Conservation (phyloP, 1,284 basidiomycete genomes). For the Porogramme epimiltina region DNA sequence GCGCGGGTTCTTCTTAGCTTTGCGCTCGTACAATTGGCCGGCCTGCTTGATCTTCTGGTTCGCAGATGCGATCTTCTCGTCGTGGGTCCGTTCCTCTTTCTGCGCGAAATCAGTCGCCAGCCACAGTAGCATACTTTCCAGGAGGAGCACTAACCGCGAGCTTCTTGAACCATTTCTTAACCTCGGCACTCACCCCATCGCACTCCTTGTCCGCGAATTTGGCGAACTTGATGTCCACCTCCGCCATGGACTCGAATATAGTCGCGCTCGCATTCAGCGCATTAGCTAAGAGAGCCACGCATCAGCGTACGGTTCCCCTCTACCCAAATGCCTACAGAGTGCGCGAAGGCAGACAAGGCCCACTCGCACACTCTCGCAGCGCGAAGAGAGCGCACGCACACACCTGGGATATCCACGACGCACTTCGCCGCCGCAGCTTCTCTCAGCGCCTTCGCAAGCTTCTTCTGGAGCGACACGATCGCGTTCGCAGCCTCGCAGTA, state of each 20-base stretch:
- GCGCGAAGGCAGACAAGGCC: too few relatives aligned
- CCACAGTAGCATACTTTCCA: background rate
- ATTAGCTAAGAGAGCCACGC: conserved; percentile 50
- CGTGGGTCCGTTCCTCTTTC: conserved; percentile 80
- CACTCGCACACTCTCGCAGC: too few relatives aligned
- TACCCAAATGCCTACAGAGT: background rate
- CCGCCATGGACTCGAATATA: conserved; percentile 68
- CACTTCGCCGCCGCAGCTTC: conserved; percentile 65
- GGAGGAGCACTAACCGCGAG: conserved; percentile 52
- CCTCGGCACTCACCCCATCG: conserved; percentile 60
- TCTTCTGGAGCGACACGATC: conserved; percentile 71
- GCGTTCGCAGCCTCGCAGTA: conserved; percentile 70
- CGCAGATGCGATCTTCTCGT: conserved; percentile 67
- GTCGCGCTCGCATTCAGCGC: conserved; percentile 61
- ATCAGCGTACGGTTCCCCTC: background rate
- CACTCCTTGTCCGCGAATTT: conserved; percentile 78
- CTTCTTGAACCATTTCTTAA: conserved; percentile 85
- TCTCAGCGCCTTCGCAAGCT: conserved; percentile 65
- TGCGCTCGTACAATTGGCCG: conserved; percentile 74
- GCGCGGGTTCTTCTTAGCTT: conserved; percentile 69
- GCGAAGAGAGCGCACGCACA: background rate
- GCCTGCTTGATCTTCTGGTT: conserved; percentile 79
- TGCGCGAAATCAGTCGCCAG: conserved; percentile 27
- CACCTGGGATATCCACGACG: conserved; percentile 64
- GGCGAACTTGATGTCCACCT: conserved; percentile 71